Evolutionary conservation across 2,329 filamentous ascomycete genomes (phyloP).

Genomic region (Hymenoscyphus albidus): DNA sequence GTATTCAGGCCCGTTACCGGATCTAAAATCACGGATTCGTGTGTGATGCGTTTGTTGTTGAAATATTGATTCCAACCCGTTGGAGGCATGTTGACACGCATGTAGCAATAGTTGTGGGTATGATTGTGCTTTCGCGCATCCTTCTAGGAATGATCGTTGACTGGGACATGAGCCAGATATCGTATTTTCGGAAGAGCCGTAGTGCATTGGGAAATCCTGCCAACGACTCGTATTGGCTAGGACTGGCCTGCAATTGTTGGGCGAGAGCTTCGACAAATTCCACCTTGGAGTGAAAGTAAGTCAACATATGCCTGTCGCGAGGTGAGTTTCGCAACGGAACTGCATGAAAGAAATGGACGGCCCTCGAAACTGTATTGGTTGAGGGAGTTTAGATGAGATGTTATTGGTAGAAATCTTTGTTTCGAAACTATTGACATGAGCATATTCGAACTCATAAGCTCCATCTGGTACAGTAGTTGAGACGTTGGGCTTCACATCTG

Average conservation of each 20-base stretch:
- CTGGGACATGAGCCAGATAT: not conserved
- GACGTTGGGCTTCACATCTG: not conserved
- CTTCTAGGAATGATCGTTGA: not conserved
- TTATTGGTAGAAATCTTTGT: not conserved
- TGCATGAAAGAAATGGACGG: not conserved
- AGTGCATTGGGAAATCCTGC: not conserved
- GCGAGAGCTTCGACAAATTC: not conserved
- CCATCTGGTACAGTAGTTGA: not conserved
- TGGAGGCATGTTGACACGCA: not conserved
- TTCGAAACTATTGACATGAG: not conserved
- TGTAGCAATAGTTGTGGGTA: not conserved
- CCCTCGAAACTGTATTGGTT: not conserved
- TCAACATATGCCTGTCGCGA: not conserved
- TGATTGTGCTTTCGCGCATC: not conserved
- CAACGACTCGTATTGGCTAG: not conserved
- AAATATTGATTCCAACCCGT: not conserved
- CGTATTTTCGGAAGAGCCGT: not conserved
- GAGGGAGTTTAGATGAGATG: not conserved
- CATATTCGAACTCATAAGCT: not conserved
- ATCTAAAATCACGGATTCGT: not conserved
- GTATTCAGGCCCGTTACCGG: conserved; percentile 4
- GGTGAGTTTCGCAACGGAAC: not conserved
- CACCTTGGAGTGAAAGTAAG: not conserved
- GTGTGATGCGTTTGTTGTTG: not conserved
- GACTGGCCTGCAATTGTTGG: not conserved